Evolutionary conservation across 2,329 filamentous ascomycete species (phyloP), one percentile per base, ranked within the genome.

Genomic region (Gaeumannomyces tritici): DNA sequence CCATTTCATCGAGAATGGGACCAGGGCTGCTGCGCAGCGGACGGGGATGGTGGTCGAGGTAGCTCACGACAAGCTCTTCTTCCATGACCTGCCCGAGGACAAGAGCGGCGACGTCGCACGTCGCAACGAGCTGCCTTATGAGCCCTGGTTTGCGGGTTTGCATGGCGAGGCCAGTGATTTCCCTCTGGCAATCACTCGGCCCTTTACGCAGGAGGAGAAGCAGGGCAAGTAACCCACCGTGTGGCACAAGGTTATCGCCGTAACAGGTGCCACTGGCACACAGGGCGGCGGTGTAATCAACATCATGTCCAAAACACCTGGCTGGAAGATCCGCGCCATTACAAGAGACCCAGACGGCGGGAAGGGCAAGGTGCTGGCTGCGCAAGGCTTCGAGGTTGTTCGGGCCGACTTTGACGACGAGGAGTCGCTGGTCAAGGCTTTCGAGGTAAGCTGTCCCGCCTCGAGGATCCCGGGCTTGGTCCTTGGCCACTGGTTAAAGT

Each of bases 1-100:
- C 59, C 69, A 69, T 12, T 81, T 77, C 63, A 69, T 83, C 13
- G 79, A 80, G 61, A 71, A 73, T 2, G 63, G 61, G 26, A 15
- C 33, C 13, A 13, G 31, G 33, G 33, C 33, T 12, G 15, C 33
- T 35, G 35, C 26, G 33, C 18, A 26, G 24, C 28, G 51, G 24
- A 59, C 60, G 26, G 57, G 61, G 13, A 55, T 33, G 21, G 65
- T 63, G n/a, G 63, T 66, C 29, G 63, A 67, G 62, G 62, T 61
- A 61, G 63, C 63, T 51, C 62, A 58, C 56, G 60, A 62, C 59
- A 57, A 60, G 29, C 58, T 64, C 28, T 62, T 35, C 33, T 60
- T 60, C 33, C 31, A 66, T 27, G 61, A 65, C 18, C 59, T 24
- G 29, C 54, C 64, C 29, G 42, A 60, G 47, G 59, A 60, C 51